Base-by-base conservation (phyloP, 2,329 filamentous ascomycete genomes). In the Phyllosticta citriasiana region DNA sequence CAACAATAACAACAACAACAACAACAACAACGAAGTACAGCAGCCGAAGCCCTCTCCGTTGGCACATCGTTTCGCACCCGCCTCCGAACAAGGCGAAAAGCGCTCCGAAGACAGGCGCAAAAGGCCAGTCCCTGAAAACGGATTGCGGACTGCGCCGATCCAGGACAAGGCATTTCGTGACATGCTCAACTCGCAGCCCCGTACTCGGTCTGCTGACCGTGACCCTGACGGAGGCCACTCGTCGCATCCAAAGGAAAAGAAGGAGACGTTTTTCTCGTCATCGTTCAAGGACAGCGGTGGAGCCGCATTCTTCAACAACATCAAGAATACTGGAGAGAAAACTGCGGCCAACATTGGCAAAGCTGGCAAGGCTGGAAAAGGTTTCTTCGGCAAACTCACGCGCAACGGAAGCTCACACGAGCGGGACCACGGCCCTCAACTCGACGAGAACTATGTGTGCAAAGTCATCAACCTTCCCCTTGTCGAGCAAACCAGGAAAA, bases 401-500 rank as follows among this genome's bases (percentile, higher is more conserved):
- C 82, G 89, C 60, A 88, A 86, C 68, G 82, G 81, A 54, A 89
- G 88, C 70, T 88, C 85, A 66, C 84, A 86, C 66, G 88, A 86
- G 70, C 88, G 76, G 64, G 86, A 88, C 63, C 65, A 67, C n/a
- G 30, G 27, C 47, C 77, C 80, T 3, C 74, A 82, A 2, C 76
- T 91, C 12, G 90, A 91, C 66, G 90, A 94, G 70, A 88, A 91
- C 68, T 96, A 97, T 69, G 82, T 88, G 60, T 81, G 91, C 68
- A 90, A 88, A 67, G 86, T 96, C 53, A 90, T 97, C 72, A 96
- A 94, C 68, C 79, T 89, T 57, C 91, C 91, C 1, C 78, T 97
- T 30, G 82, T 96, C 26, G 88, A 96, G 72, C 93, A 97, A 75
- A 92, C 92, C 6, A 85, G 93, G n/a, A 80, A 86, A 65, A 97